A percentile compares a stretch with the other conserved stretches of the same genome.
Conservation (phyloP, 805 yeast genomes). For the Yamadazyma scolyti region DNA sequence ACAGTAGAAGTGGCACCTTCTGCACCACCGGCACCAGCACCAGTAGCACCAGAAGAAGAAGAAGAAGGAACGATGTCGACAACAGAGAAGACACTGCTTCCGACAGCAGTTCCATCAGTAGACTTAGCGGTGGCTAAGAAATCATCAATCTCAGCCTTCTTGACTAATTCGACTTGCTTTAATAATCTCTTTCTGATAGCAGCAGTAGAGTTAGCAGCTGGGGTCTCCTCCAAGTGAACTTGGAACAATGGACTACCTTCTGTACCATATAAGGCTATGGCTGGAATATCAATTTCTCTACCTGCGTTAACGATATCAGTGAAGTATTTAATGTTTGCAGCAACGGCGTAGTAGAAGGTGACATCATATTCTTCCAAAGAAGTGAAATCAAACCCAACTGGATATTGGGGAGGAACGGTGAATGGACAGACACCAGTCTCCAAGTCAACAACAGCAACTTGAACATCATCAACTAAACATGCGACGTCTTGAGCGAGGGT, state of each 20-base stretch:
- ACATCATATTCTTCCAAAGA: slow-evolving; percentile 27
- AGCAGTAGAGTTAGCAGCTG: slow-evolving; percentile 37
- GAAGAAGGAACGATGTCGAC: slow-evolving; percentile 13
- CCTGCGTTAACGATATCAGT: slow-evolving; percentile 34
- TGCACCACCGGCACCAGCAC: slow-evolving; percentile 11
- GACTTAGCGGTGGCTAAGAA: slow-evolving; percentile 13
- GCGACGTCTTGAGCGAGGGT: slow-evolving; percentile 32
- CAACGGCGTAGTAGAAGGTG: slow-evolving; percentile 33
- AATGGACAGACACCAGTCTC: slow-evolving; percentile 39
- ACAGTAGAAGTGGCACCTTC: slow-evolving; percentile 14
- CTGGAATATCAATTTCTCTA: slow-evolving; percentile 29
- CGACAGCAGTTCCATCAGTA: slow-evolving; percentile 16
- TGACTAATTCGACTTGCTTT: slow-evolving; percentile 17
- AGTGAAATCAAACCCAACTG: slow-evolving; percentile 23
- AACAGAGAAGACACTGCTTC: slow-evolving; percentile 21
- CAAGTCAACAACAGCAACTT: slow-evolving; percentile 33
- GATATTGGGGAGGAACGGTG: slow-evolving; percentile 26
- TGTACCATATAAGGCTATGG: slow-evolving; percentile 21
- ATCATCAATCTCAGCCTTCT: slow-evolving; percentile 33
- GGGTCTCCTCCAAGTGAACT: slow-evolving; percentile 22
- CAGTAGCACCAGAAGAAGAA: slow-evolving; percentile 13
- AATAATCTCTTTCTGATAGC: slow-evolving; percentile 38
- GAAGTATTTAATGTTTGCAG: slow-evolving; percentile 20
- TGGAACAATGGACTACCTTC: slow-evolving; percentile 24
- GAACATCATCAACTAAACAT: slow-evolving; percentile 32